A percentile compares a stretch with the other conserved stretches of the same genome.
Conservation (phyloP, 164 flowering plant species). For the Tetracentron sinense region DNA sequence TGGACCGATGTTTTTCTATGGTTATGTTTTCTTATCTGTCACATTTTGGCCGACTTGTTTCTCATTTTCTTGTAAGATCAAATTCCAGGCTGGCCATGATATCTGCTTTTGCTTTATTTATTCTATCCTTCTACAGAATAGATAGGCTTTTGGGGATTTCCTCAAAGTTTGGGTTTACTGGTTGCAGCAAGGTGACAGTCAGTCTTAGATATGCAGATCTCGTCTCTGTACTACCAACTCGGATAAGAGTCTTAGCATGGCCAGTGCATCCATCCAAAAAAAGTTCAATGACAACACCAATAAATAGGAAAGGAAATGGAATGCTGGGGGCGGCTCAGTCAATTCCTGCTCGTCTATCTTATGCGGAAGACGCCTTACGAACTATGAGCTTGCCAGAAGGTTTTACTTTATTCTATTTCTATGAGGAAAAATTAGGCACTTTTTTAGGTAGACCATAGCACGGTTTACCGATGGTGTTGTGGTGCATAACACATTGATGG, state of each 20-base stretch:
- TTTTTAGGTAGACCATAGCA: neutral
- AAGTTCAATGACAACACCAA: slow-evolving; percentile 10
- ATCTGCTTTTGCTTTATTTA: neutral
- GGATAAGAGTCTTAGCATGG: slow-evolving; percentile 73
- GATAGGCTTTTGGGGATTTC: neutral
- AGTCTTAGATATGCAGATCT: slow-evolving; percentile 77
- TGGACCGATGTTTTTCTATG: too few species aligned
- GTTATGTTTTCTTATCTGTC: too few species aligned
- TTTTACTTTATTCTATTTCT: slow-evolving; percentile 19
- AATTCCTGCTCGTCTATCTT: slow-evolving; percentile 62
- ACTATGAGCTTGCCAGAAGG: slow-evolving; percentile 90
- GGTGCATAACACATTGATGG: neutral
- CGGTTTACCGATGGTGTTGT: neutral
- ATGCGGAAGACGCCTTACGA: slow-evolving; percentile 84
- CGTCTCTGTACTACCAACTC: slow-evolving; percentile 61
- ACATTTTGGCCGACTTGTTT: too few species aligned
- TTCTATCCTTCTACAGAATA: neutral
- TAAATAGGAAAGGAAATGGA: slow-evolving; percentile 40
- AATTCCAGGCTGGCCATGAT: neutral
- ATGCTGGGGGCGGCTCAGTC: slow-evolving; percentile 27
- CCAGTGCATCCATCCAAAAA: slow-evolving; percentile 47
- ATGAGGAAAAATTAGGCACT: neutral
- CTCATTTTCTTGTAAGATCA: too few species aligned
- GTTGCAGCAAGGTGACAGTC: slow-evolving; percentile 73
- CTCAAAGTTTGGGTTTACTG: slow-evolving; percentile 1